These are phyloP conservation scores for Cytospora schulzeri DNA, from an alignment of 2,329 filamentous ascomycete genomes.

Conservation along the genomic window DNA sequence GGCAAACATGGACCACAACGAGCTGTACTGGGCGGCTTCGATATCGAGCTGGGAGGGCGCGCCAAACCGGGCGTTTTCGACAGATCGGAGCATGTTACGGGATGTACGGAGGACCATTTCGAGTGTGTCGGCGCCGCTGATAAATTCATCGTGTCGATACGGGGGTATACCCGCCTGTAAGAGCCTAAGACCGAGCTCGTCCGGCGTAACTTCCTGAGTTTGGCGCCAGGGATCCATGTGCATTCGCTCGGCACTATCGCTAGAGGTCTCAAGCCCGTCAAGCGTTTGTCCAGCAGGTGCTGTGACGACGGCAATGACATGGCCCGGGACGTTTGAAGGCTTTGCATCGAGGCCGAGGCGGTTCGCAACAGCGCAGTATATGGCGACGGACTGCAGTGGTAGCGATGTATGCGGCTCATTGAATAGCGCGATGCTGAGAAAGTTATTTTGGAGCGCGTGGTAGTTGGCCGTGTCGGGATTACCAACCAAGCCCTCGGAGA, in stretches of 20 bases:
- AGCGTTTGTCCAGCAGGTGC: conserved; percentile 34
- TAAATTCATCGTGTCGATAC: conserved; percentile 37
- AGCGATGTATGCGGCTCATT: conserved; percentile 54
- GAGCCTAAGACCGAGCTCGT: conserved; percentile 17
- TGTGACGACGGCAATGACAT: conserved; percentile 65
- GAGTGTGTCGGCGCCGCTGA: conserved; percentile 52
- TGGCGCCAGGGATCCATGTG: conserved; percentile 55
- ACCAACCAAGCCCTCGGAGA: conserved; percentile 52
- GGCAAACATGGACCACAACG: conserved; percentile 27
- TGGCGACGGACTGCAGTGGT: conserved; percentile 65
- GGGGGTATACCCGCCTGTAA: background rate
- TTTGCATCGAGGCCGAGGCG: conserved; percentile 60
- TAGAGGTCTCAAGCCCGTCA: conserved; percentile 31
- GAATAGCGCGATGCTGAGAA: conserved; percentile 61
- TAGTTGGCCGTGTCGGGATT: conserved; percentile 46
- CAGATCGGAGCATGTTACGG: conserved; percentile 64
- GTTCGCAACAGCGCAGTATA: conserved; percentile 64
- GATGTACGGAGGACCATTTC: conserved; percentile 64
- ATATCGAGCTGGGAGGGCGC: conserved; percentile 5
- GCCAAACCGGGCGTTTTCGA: conserved; percentile 44
- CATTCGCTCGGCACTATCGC: conserved; percentile 43
- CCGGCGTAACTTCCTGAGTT: conserved; percentile 19
- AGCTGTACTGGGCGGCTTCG: conserved; percentile 26
- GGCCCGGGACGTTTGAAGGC: conserved; percentile 67
- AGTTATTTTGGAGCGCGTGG: conserved; percentile 65